Percentiles rank a stretch among this genome's conserved stretches.
These are phyloP conservation scores for Mycena sp. DNA, from an alignment of 1,284 basidiomycete genomes.

Conservation along the genomic window DNA sequence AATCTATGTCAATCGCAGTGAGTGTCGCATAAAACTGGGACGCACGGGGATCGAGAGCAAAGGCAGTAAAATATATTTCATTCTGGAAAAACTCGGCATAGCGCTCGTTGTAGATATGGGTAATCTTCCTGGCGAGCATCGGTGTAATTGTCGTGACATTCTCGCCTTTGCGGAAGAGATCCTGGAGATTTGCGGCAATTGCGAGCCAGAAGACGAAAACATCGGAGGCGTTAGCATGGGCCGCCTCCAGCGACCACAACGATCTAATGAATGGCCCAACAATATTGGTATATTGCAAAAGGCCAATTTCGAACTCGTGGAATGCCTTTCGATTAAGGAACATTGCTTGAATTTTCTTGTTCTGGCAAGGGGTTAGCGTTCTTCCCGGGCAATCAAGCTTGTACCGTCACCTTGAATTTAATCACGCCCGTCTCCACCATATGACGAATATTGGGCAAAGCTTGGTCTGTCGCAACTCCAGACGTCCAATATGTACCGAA, in stretches of 20 bases:
- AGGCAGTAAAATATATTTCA: neutral
- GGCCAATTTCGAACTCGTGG: neutral
- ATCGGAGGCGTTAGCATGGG: neutral
- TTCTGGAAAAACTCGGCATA: neutral
- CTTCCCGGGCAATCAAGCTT: neutral
- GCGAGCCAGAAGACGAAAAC: slow-evolving; percentile 18
- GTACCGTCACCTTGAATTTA: neutral
- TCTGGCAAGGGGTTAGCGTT: neutral
- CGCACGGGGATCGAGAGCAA: neutral
- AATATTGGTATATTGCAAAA: neutral
- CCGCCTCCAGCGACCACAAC: neutral
- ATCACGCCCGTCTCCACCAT: neutral
- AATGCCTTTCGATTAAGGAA: neutral
- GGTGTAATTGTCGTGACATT: neutral
- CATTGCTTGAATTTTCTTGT: neutral
- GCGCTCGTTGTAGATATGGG: neutral
- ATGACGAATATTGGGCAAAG: neutral
- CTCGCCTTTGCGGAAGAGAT: neutral
- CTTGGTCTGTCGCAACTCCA: neutral
- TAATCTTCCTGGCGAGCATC: neutral
- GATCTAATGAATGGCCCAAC: neutral
- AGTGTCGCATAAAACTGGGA: too few relatives aligned
- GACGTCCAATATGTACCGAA: slow-evolving; percentile 17
- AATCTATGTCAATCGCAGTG: too few relatives aligned
- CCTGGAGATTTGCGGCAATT: neutral